phyloP scores from a whole-genome alignment of 2,329 filamentous ascomycete species.

The Madurella fahalii region DNA sequence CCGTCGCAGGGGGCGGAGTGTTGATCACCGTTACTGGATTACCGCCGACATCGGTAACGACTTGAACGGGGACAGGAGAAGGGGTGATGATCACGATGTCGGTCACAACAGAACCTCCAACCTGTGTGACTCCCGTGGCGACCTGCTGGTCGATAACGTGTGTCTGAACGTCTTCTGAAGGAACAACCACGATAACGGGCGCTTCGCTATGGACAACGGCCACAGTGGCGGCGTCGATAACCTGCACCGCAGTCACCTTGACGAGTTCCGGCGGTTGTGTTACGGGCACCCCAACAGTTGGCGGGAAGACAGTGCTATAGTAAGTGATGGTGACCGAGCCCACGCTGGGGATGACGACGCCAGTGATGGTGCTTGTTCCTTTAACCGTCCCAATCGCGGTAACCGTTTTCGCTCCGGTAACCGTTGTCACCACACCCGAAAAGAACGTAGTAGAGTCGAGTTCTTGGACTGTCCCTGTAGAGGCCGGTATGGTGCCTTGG shows the following conservation, averaged over 20 bases:
- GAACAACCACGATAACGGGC: conserved; percentile 19
- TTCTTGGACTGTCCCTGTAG: not conserved
- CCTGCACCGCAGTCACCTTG: conserved; percentile 24
- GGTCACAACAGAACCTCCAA: conserved; percentile 18
- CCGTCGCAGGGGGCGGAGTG: conserved; percentile 13
- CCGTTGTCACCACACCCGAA: not conserved
- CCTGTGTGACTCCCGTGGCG: conserved; percentile 15
- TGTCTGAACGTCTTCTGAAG: conserved; percentile 17
- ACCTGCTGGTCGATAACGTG: conserved; percentile 9
- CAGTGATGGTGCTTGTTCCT: conserved; percentile 13
- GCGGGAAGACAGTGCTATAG: conserved; percentile 20
- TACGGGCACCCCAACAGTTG: not conserved
- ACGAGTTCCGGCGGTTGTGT: conserved; percentile 15
- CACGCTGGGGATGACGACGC: conserved; percentile 19
- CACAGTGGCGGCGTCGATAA: conserved; percentile 21
- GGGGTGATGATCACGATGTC: conserved; percentile 23
- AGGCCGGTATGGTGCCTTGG: not conserved
- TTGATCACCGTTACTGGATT: conserved; percentile 20
- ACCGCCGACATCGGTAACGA: conserved; percentile 21
- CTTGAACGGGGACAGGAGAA: conserved; percentile 2
- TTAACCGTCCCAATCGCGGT: conserved; percentile 4
- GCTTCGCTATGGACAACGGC: conserved; percentile 20
- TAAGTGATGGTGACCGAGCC: conserved; percentile 24
- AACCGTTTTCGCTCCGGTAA: not conserved
- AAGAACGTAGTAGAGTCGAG: conserved; percentile 1